A percentile compares a stretch with the other conserved stretches of the same genome.
Evolutionary conservation across 768 basidiomycete species (phyloP).

Genomic region (Auriscalpium vulgare): DNA sequence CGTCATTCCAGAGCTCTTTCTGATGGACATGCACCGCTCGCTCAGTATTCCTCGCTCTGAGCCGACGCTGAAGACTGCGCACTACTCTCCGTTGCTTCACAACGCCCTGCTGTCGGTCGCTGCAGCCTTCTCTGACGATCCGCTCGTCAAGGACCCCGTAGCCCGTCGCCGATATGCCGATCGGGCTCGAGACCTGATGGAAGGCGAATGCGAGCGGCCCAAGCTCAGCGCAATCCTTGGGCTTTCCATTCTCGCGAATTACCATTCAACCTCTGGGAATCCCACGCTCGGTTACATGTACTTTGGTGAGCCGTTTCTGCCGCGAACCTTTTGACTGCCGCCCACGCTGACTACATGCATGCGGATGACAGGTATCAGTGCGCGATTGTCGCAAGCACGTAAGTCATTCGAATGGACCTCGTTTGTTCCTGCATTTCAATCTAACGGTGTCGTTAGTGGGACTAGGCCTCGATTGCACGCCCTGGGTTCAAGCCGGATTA

Average conservation of each 20-base stretch:
- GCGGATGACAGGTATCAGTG: conserved; percentile 40
- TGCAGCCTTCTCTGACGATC: conserved; percentile 30
- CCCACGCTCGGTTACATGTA: conserved; percentile 38
- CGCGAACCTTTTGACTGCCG: not conserved
- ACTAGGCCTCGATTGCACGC: conserved; percentile 46
- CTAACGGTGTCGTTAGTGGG: conserved; percentile 34
- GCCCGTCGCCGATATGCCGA: conserved; percentile 27
- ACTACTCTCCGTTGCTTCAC: conserved; percentile 70
- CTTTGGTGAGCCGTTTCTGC: conserved; percentile 23
- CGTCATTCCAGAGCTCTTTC: conserved; percentile 32
- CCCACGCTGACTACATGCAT: not conserved
- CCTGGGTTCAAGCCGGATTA: conserved; percentile 45
- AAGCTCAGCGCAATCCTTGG: conserved; percentile 34
- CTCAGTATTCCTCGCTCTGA: conserved; percentile 21
- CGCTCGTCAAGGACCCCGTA: conserved; percentile 20
- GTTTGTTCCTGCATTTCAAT: not conserved
- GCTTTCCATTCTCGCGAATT: conserved; percentile 30
- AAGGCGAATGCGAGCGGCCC: conserved; percentile 32
- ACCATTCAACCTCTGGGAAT: conserved; percentile 30
- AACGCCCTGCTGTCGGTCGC: conserved; percentile 50
- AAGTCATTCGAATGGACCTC: conserved; percentile 21
- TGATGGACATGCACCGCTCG: conserved; percentile 33
- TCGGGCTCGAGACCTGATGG: conserved; percentile 32
- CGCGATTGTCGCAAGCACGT: conserved; percentile 53
- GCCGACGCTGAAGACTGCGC: conserved; percentile 35